Percentiles rank a stretch among this genome's conserved stretches.
These are phyloP conservation scores for Neopestalotiopsis sp. DNA, from an alignment of 2,329 filamentous ascomycete genomes.

Conservation along the genomic window DNA sequence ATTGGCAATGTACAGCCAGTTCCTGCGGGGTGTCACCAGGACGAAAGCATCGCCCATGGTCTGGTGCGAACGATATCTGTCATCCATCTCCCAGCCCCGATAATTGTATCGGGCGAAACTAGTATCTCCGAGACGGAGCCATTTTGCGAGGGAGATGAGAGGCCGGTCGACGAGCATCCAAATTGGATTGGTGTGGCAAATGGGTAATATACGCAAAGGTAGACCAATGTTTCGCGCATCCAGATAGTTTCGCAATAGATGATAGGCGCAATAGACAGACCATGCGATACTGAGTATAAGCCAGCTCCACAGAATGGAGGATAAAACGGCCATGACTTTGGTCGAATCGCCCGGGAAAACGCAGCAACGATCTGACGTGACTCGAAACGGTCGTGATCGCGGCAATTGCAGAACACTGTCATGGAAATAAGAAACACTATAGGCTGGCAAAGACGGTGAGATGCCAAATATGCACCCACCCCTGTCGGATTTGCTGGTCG, in stretches of 20 bases:
- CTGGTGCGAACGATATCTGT: background rate
- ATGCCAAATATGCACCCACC: no score
- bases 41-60: conserved; percentile 9
- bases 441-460: no score
- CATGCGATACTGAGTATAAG: no score
- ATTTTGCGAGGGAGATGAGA: no score
- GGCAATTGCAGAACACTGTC: no score
- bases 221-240: background rate
- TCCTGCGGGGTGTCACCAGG: background rate
- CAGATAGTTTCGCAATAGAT: background rate
- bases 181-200: background rate
- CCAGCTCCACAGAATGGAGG: no score
- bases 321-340: no score
- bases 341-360: no score
- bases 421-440: no score
- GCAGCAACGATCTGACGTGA: no score
- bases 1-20: background rate
- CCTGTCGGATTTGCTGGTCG: background rate
- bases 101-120: background rate
- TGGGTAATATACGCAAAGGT: background rate
- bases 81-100: background rate
- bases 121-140: background rate
- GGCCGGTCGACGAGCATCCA: background rate
- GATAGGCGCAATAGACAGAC: no score
- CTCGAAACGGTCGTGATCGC: no score